Evolutionary conservation across 441 rosid species (phyloP).

Genomic region (Dalechampia spathulata): DNA sequence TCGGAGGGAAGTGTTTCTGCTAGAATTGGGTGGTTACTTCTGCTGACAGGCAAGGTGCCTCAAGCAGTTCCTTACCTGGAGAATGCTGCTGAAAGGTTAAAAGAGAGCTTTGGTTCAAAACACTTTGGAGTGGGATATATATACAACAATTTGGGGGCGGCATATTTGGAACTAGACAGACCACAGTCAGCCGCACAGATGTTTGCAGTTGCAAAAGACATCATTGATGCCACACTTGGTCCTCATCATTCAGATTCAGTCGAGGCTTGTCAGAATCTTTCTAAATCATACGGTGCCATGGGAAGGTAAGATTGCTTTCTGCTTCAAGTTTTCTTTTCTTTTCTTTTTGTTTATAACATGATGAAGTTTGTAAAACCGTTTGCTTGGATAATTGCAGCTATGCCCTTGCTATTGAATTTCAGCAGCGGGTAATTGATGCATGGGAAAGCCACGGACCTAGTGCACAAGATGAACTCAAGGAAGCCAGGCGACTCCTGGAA

Average conservation of each 20-base stretch:
- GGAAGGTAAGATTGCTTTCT: slow-evolving; percentile 48
- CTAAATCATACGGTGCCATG: slow-evolving; percentile 74
- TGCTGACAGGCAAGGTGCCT: slow-evolving; percentile 70
- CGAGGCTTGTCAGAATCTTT: slow-evolving; percentile 85
- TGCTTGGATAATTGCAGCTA: slow-evolving; percentile 44
- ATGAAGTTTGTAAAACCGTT: slow-evolving; percentile 3
- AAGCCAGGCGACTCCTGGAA: slow-evolving; percentile 48
- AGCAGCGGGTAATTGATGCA: slow-evolving; percentile 65
- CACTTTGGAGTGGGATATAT: slow-evolving; percentile 93
- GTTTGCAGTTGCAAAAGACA: slow-evolving; percentile 90
- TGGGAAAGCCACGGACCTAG: slow-evolving; percentile 86
- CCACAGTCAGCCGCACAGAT: slow-evolving; percentile 92
- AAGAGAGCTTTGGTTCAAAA: slow-evolving; percentile 82
- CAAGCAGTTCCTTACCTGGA: slow-evolving; percentile 87
- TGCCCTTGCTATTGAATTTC: slow-evolving; percentile 74
- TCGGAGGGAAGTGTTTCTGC: slow-evolving; percentile 89
- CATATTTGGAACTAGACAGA: slow-evolving; percentile 83
- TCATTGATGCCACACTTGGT: slow-evolving; percentile 89
- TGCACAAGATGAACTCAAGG: slow-evolving; percentile 59
- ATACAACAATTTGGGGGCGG: slow-evolving; percentile 88
- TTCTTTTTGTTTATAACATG: neutral
- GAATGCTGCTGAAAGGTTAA: slow-evolving; percentile 74
- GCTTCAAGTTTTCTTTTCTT: neutral
- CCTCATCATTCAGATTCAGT: slow-evolving; percentile 84
- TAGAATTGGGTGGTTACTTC: slow-evolving; percentile 81